phyloP scores from a whole-genome alignment of 352 stramenopile species.

The Phytophthora pini region DNA sequence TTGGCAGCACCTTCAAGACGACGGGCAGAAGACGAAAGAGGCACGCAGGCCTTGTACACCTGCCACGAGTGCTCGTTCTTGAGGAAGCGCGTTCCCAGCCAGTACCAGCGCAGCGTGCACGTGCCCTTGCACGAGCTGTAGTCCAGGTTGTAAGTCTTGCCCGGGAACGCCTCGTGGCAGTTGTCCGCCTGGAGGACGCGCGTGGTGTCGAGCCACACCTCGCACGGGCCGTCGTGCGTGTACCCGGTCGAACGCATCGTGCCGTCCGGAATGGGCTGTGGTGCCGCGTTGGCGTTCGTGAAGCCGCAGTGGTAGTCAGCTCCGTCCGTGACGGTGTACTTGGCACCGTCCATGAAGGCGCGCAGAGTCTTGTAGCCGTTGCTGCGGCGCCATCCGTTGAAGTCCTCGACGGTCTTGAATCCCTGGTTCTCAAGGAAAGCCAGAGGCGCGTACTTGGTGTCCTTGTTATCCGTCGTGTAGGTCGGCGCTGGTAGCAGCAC shows the following conservation, averaged over 20 bases:
- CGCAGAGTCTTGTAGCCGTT: slow-evolving; percentile 61
- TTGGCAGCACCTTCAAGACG: slow-evolving; percentile 32
- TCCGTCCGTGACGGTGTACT: slow-evolving; percentile 43
- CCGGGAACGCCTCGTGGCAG: slow-evolving; percentile 40
- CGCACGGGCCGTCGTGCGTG: slow-evolving; percentile 57
- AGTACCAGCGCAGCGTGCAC: slow-evolving; percentile 57
- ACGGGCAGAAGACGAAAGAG: slow-evolving; percentile 34
- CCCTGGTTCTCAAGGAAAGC: slow-evolving; percentile 61
- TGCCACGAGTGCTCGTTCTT: slow-evolving; percentile 64
- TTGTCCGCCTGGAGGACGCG: slow-evolving; percentile 49
- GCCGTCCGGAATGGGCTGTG: slow-evolving; percentile 41
- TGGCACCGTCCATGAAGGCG: slow-evolving; percentile 49
- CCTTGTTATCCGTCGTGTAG: slow-evolving; percentile 43
- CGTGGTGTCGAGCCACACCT: slow-evolving; percentile 54
- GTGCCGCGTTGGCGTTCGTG: slow-evolving; percentile 27
- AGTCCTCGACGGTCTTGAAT: slow-evolving; percentile 50
- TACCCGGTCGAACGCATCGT: slow-evolving; percentile 53
- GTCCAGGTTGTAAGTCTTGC: slow-evolving; percentile 49
- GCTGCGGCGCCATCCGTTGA: slow-evolving; percentile 42
- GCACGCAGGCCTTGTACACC: slow-evolving; percentile 58
- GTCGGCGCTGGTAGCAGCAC: slow-evolving; percentile 51
- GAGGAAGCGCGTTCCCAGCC: slow-evolving; percentile 49
- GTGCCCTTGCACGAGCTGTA: slow-evolving; percentile 50
- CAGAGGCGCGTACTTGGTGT: slow-evolving; percentile 51
- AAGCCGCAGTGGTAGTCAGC: slow-evolving; percentile 49